Evolutionary conservation across 1,284 basidiomycete species (phyloP).

Genomic region (Pseudozyma thailandica): DNA sequence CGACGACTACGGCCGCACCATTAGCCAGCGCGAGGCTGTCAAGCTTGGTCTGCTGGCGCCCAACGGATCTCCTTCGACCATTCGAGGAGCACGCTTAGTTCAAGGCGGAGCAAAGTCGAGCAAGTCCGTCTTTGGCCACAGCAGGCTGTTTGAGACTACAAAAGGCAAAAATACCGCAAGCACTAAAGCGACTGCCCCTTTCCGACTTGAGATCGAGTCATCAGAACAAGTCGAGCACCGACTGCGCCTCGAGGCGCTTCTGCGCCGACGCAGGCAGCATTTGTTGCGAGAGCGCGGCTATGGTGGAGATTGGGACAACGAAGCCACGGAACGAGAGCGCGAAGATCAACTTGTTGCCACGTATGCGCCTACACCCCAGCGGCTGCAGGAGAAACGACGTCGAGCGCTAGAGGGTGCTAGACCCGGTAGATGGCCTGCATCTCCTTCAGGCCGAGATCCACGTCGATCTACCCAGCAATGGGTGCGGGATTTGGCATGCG

Average conservation of each 20-base stretch:
- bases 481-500: slow-evolving; percentile 25
- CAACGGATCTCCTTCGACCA: neutral
- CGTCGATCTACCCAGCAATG: slow-evolving; percentile 28
- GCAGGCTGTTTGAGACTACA: neutral
- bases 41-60: slow-evolving; percentile 50
- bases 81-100: slow-evolving; percentile 8
- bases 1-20: slow-evolving; percentile 60
- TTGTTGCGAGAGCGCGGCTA: slow-evolving; percentile 44
- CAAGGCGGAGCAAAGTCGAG: slow-evolving; percentile 6
- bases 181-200: neutral
- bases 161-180: neutral
- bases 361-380: slow-evolving; percentile 33
- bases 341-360: slow-evolving; percentile 45
- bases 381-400: slow-evolving; percentile 24
- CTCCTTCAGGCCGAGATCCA: slow-evolving; percentile 8
- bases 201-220: slow-evolving; percentile 47
- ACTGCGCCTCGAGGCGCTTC: slow-evolving; percentile 32
- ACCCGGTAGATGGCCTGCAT: neutral
- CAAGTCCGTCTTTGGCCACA: slow-evolving; percentile 5
- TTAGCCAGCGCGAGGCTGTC: slow-evolving; percentile 56
- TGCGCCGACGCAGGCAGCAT: slow-evolving; percentile 42
- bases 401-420: slow-evolving; percentile 8
- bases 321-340: slow-evolving; percentile 11
- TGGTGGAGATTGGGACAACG: slow-evolving; percentile 14
- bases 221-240: slow-evolving; percentile 46